Base-by-base conservation (phyloP, 495 filamentous ascomycete species). In the Aspergillus campestris region DNA sequence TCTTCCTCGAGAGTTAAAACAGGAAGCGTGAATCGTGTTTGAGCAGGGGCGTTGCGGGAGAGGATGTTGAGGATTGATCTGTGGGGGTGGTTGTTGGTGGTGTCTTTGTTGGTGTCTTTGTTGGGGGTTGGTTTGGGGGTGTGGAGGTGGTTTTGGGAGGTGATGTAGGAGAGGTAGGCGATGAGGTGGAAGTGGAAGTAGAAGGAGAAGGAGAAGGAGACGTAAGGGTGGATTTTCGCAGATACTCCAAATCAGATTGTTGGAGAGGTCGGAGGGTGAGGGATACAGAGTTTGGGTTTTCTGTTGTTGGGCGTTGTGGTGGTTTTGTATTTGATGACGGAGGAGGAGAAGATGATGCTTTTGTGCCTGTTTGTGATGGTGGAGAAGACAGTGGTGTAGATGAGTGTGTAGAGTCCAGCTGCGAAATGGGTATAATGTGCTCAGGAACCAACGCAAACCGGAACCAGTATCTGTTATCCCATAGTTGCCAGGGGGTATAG, bases 381-480 rank as follows among this genome's bases (percentile, higher is more conserved):
- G 8, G n/a, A 9, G 7, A 9, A 12, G 24, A n/a, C 8, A 3
- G 15, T 29, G 38, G 7, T 42, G 51, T 52, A 2, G 58, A 53
- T 0, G 32, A 58, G 49, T 73, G 69, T 10, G 39, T n/a, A 8
- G 15, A n/a, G 39, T 30, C 15, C 37, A n/a, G 15, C 37, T 39
- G 27, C 7, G 3, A 24, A 11, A 29, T 6, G 4, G 9, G 1
- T 15, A n/a, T n/a, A n/a, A n/a, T n/a, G n/a, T n/a, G n/a, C n/a
- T 11, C 31, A 11, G 13, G 54, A 48, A 36, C 11, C 24, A 10
- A 57, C 8, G 44, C 50, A 8, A 88, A 34, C 4, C 81, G 75
- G 31, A 94, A 65, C 91, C 91, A 97, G 67, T 76, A 95, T 7
- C 91, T 77, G 8, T 83, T 77, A 58, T 97, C 91, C 77, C 80